Evolutionary conservation across 2,329 filamentous ascomycete species (phyloP).

Genomic region (Pseudogymnoascus sp.): DNA sequence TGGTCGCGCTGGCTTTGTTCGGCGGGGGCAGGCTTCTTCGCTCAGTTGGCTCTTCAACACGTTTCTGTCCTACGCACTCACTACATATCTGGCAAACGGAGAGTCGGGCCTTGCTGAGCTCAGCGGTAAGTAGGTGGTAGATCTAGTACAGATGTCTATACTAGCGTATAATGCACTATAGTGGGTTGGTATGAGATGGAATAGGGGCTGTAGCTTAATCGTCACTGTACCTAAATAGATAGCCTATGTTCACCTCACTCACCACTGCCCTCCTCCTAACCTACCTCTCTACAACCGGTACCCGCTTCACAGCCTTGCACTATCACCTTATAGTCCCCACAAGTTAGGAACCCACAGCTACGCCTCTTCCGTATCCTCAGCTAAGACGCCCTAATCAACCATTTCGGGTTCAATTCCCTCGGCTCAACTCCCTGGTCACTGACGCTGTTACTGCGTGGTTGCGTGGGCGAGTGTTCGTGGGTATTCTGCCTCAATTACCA

Average conservation of each 20-base stretch:
- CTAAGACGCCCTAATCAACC: slow-evolving; percentile 83
- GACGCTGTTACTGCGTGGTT: slow-evolving; percentile 76
- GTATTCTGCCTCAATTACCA: slow-evolving; percentile 34
- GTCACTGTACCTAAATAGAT: neutral
- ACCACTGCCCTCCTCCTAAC: slow-evolving; percentile 37
- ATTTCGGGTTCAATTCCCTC: slow-evolving; percentile 84
- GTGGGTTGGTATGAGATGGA: neutral
- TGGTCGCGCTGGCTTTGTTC: neutral
- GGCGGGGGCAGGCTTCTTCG: neutral
- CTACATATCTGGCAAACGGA: neutral
- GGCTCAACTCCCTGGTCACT: slow-evolving; percentile 48
- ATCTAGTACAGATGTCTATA: neutral
- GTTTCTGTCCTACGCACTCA: neutral
- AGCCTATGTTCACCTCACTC: slow-evolving; percentile 18
- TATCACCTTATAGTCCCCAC: slow-evolving; percentile 63
- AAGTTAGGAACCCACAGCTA: slow-evolving; percentile 83
- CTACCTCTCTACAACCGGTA: slow-evolving; percentile 68
- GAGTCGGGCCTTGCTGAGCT: neutral
- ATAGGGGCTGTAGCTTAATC: neutral
- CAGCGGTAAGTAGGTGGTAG: neutral
- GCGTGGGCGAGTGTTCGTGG: slow-evolving; percentile 65
- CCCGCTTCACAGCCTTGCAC: slow-evolving; percentile 56
- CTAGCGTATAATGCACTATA: neutral
- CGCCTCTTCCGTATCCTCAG: slow-evolving; percentile 79
- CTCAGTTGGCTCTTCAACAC: neutral